Conservation (phyloP, 2,329 filamentous ascomycete genomes). For the Cladophialophora carrionii region DNA sequence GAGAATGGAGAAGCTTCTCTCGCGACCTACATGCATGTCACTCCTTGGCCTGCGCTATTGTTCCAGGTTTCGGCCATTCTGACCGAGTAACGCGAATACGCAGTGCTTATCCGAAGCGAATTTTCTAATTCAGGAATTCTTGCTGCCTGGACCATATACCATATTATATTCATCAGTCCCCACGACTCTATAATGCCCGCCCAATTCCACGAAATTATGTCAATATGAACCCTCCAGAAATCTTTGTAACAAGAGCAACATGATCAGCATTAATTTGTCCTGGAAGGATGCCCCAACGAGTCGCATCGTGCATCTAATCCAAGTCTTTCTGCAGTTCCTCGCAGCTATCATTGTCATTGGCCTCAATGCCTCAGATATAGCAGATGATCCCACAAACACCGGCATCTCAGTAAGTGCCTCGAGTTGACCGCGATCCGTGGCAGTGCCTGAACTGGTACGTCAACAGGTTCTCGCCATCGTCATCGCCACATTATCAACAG, state of each 20-base stretch:
- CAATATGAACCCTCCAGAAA: background rate
- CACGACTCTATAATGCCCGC: too few relatives aligned
- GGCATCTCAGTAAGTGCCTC: conserved; percentile 12
- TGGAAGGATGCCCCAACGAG: conserved; percentile 11
- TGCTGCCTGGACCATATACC: conserved; percentile 14
- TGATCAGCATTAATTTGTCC: conserved; percentile 7
- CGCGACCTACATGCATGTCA: background rate
- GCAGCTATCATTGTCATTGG: conserved; percentile 13
- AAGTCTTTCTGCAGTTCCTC: conserved; percentile 9
- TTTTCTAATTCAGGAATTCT: conserved; percentile 7
- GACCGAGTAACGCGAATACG: background rate
- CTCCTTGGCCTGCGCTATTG: background rate
- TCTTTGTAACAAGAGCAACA: background rate
- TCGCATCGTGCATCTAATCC: conserved; percentile 11
- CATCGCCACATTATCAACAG: conserved; percentile 8
- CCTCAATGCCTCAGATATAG: conserved; percentile 17
- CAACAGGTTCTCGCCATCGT: conserved; percentile 12
- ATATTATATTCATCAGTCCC: background rate
- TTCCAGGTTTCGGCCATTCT: too few relatives aligned
- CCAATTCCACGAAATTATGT: background rate
- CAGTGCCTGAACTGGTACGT: background rate
- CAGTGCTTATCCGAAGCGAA: background rate
- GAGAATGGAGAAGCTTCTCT: background rate
- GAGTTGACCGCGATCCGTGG: background rate
- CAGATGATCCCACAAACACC: conserved; percentile 2